Evolutionary conservation across 1,284 basidiomycete genomes (phyloP).

Genomic region (Rhodofomes roseus): DNA sequence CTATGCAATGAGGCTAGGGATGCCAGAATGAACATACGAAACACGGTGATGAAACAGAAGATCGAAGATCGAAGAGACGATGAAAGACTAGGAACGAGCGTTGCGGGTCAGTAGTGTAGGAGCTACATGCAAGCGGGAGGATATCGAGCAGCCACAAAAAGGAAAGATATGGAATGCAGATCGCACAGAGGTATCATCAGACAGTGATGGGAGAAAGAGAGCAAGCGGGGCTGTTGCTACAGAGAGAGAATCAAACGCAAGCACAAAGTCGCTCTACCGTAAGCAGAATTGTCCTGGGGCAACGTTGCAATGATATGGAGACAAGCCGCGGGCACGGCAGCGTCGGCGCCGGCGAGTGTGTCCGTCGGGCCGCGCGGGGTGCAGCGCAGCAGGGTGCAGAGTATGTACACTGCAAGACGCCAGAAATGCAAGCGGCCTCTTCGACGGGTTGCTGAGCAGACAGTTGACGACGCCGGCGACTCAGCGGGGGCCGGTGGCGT

Average conservation of each 20-base stretch:
- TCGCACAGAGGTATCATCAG: neutral
- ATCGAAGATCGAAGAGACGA: neutral
- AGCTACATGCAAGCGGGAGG: conserved; percentile 1
- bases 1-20: neutral
- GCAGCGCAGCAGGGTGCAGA: neutral
- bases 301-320: neutral
- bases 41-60: neutral
- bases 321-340: neutral
- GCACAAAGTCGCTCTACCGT: neutral
- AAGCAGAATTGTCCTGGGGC: neutral
- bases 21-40: neutral
- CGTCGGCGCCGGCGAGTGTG: neutral
- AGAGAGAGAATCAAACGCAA: neutral
- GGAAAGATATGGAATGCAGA: neutral
- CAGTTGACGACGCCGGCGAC: neutral
- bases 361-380: neutral
- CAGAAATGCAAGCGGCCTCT: neutral
- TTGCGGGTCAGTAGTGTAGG: neutral
- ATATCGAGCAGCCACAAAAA: neutral
- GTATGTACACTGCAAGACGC: neutral
- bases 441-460: neutral
- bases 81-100: neutral
- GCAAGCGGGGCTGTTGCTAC: neutral
- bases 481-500: neutral
- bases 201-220: neutral